Evolutionary conservation across 495 filamentous ascomycete genomes (phyloP).

Genomic region (Filosporella fistucella): DNA sequence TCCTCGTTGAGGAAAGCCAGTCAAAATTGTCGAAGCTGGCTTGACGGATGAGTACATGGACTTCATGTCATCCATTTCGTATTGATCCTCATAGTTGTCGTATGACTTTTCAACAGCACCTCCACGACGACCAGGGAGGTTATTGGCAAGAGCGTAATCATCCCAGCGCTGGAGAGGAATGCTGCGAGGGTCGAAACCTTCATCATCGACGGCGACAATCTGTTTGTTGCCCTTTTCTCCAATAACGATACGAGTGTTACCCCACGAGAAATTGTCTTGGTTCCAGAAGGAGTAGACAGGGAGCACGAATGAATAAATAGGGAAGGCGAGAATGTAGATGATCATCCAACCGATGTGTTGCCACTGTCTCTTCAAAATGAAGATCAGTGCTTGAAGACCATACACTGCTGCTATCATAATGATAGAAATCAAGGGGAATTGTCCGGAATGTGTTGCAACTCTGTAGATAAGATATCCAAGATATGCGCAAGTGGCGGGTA

Average conservation of each 20-base stretch:
- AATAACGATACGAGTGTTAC: slow-evolving; percentile 95
- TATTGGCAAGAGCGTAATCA: slow-evolving; percentile 89
- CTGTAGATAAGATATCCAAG: slow-evolving; percentile 85
- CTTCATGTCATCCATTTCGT: slow-evolving; percentile 98
- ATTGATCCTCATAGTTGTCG: slow-evolving; percentile 61
- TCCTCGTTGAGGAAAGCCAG: slow-evolving; percentile 70
- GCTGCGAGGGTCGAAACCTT: slow-evolving; percentile 82
- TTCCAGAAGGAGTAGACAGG: slow-evolving; percentile 99
- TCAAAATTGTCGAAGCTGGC: slow-evolving; percentile 87
- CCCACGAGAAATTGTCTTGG: slow-evolving; percentile 97
- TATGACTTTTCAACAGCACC: slow-evolving; percentile 60
- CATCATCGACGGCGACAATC: slow-evolving; percentile 80
- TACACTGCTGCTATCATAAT: slow-evolving; percentile 87
- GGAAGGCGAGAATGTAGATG: slow-evolving; percentile 92
- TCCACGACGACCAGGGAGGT: slow-evolving; percentile 86
- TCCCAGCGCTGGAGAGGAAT: slow-evolving; percentile 97
- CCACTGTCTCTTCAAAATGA: slow-evolving; percentile 95
- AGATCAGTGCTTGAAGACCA: slow-evolving; percentile 91
- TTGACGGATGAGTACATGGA: slow-evolving; percentile 93
- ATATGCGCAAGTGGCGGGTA: slow-evolving; percentile 88
- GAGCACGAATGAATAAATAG: slow-evolving; percentile 87
- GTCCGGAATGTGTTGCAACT: slow-evolving; percentile 64
- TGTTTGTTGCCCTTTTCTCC: slow-evolving; percentile 89
- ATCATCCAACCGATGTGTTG: slow-evolving; percentile 99
- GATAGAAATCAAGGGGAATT: slow-evolving; percentile 82